phyloP scores from a whole-genome alignment of 257 asterid genomes.

The Sherardia arvensis region DNA sequence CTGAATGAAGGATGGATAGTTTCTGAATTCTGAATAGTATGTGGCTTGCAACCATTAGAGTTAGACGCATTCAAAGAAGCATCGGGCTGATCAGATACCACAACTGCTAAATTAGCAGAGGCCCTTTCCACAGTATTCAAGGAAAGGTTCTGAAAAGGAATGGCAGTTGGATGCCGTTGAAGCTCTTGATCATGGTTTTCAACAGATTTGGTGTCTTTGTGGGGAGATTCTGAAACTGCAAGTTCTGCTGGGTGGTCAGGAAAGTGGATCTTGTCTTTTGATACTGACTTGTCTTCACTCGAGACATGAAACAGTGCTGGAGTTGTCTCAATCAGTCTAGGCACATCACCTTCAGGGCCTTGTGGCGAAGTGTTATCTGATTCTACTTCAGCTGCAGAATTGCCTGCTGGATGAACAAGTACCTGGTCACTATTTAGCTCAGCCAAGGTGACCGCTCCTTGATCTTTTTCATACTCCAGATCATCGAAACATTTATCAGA shows the following conservation, averaged over 20 bases:
- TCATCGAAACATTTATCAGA: constrained; percentile 10
- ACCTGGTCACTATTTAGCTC: constrained; percentile 16
- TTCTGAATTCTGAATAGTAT: constrained; percentile 11
- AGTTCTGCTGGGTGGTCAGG: neutral
- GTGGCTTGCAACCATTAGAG: constrained; percentile 15
- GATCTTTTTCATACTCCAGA: constrained; percentile 14
- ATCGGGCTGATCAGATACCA: constrained; percentile 24
- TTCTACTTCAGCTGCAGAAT: constrained; percentile 9
- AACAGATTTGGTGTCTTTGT: constrained; percentile 10
- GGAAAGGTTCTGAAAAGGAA: constrained; percentile 24
- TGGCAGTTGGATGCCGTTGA: constrained; percentile 15
- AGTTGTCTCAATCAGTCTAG: constrained; percentile 23
- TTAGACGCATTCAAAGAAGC: constrained; percentile 16
- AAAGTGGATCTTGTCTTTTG: constrained; percentile 4
- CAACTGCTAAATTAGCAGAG: constrained; percentile 18
- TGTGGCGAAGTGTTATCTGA: constrained; percentile 8
- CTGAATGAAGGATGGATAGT: constrained; percentile 1
- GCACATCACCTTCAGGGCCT: constrained; percentile 21
- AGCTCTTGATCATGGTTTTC: constrained; percentile 20
- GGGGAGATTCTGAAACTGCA: constrained; percentile 25
- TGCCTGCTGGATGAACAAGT: constrained; percentile 19
- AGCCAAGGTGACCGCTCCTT: constrained; percentile 18
- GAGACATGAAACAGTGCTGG: constrained; percentile 11
- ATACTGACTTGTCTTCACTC: constrained; percentile 23
- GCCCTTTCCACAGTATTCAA: constrained; percentile 27